A percentile compares a stretch with the other conserved stretches of the same genome.
Evolutionary conservation across 768 basidiomycete genomes (phyloP).

Genomic region (Tylopilus sp.): DNA sequence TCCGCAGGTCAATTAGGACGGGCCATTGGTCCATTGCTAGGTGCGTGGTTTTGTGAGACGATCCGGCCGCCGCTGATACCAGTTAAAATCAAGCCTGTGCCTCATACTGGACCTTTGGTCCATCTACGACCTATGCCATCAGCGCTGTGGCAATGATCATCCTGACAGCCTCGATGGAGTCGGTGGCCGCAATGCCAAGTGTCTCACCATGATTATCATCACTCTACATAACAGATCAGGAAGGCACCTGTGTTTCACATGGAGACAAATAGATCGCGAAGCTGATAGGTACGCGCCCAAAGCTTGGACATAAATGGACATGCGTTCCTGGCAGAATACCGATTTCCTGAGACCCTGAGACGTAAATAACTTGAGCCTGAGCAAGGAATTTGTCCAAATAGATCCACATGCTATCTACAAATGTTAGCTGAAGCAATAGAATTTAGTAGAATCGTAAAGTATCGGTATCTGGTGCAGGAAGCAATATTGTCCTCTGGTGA

Average conservation of each 20-base stretch:
- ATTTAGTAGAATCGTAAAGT: constrained; percentile 27
- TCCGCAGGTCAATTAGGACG: constrained; percentile 94
- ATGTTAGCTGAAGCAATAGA: constrained; percentile 33
- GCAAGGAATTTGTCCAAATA: constrained; percentile 10
- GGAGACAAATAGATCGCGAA: neutral
- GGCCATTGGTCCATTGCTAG: constrained; percentile 88
- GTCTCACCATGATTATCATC: constrained; percentile 12
- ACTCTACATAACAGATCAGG: neutral
- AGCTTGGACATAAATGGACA: constrained; percentile 1
- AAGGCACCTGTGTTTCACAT: neutral
- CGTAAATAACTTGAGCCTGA: constrained; percentile 13
- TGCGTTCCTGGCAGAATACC: neutral
- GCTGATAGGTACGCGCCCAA: neutral
- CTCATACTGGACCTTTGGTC: constrained; percentile 86
- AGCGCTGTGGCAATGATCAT: constrained; percentile 64
- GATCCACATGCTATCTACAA: constrained; percentile 19
- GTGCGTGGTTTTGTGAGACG: constrained; percentile 38
- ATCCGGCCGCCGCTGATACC: constrained; percentile 9
- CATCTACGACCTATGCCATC: constrained; percentile 66
- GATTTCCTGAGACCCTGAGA: neutral
- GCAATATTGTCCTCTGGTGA: constrained; percentile 10
- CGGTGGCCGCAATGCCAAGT: constrained; percentile 30
- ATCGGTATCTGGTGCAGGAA: constrained; percentile 18
- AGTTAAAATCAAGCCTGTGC: constrained; percentile 59
- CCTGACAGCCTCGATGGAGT: constrained; percentile 56